phyloP scores from a whole-genome alignment of 192 early-diverging fungal species.

The Diversispora epigaea region DNA sequence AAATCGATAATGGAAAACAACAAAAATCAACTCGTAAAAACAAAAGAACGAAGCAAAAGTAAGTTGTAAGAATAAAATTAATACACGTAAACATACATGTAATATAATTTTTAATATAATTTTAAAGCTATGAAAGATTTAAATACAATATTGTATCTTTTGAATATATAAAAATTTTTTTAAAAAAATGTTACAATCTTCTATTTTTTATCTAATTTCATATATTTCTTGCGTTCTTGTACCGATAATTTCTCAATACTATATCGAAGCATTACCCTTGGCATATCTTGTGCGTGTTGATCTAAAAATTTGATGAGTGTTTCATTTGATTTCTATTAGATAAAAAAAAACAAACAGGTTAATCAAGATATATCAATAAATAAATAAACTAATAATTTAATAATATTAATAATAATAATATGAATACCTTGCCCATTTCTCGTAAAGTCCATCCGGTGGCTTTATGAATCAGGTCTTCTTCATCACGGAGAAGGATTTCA shows the following conservation, averaged over 20 bases:
- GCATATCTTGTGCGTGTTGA: conserved; percentile 11
- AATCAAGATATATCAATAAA: background rate
- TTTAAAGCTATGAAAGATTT: no score
- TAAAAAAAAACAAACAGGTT: background rate
- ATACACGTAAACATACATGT: background rate
- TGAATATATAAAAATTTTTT: background rate
- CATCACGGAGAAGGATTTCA: conserved; percentile 10
- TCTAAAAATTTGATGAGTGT: conserved; percentile 20
- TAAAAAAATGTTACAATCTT: background rate
- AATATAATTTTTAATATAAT: background rate
- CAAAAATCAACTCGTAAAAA: background rate
- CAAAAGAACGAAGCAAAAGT: background rate
- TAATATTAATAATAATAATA: background rate
- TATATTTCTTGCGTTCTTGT: conserved; percentile 17
- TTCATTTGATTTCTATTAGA: conserved; percentile 24
- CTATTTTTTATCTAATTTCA: background rate
- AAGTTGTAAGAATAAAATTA: background rate
- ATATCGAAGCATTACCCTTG: conserved; percentile 26
- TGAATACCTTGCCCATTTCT: conserved; percentile 18
- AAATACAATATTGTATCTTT: no score
- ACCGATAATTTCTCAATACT: conserved; percentile 24
- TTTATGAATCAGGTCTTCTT: conserved; percentile 24
- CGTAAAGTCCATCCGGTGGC: conserved; percentile 29
- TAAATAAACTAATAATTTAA: background rate
- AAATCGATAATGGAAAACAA: background rate